Percentiles rank a stretch among this genome's conserved stretches.
phyloP scores from a whole-genome alignment of 805 yeast genomes.

The Sungouiozyma intestinalis region DNA sequence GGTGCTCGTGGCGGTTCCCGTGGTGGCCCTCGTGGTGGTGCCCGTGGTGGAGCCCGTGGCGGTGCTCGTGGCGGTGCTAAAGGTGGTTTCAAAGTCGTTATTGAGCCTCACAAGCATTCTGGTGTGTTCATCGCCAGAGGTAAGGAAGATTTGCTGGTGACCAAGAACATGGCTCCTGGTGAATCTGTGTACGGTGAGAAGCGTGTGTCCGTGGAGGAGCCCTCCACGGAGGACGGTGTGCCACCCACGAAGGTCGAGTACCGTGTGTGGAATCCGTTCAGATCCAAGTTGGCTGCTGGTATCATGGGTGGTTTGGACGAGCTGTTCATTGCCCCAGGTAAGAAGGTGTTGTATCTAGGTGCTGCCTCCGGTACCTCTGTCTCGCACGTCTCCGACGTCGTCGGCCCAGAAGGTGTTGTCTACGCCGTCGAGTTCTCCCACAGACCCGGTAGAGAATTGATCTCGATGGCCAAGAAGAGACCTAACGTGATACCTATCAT shows the following conservation, averaged over 20 bases:
- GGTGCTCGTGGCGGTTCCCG: conserved; percentile 43
- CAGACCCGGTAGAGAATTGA: conserved; percentile 99
- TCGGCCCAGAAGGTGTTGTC: conserved; percentile 98
- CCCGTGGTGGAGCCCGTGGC: conserved; percentile 46
- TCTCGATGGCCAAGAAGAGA: conserved; percentile 99
- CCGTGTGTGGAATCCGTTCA: conserved; percentile 99
- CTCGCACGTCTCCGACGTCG: conserved; percentile 95
- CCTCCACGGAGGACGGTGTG: conserved; percentile 76
- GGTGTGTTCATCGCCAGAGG: conserved; percentile 99
- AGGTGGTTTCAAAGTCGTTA: conserved; percentile 92
- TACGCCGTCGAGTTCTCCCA: conserved; percentile 99
- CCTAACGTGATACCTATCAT: conserved; percentile 97
- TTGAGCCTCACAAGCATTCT: conserved; percentile 98
- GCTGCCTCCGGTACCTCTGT: conserved; percentile 99
- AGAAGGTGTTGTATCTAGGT: conserved; percentile 93
- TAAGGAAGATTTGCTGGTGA: conserved; percentile 95
- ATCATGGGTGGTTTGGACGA: conserved; percentile 99
- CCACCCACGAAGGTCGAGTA: conserved; percentile 93
- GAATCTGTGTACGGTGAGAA: conserved; percentile 98
- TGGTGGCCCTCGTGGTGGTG: conserved; percentile 46
- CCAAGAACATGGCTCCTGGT: conserved; percentile 96
- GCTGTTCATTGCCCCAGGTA: conserved; percentile 94
- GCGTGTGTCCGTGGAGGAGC: conserved; percentile 88
- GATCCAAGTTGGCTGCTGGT: conserved; percentile 99
- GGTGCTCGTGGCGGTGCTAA: conserved; percentile 74